A percentile compares a stretch with the other conserved stretches of the same genome.
These are phyloP conservation scores for Rickenella mellea DNA, from an alignment of 768 basidiomycete species.

Conservation along the genomic window DNA sequence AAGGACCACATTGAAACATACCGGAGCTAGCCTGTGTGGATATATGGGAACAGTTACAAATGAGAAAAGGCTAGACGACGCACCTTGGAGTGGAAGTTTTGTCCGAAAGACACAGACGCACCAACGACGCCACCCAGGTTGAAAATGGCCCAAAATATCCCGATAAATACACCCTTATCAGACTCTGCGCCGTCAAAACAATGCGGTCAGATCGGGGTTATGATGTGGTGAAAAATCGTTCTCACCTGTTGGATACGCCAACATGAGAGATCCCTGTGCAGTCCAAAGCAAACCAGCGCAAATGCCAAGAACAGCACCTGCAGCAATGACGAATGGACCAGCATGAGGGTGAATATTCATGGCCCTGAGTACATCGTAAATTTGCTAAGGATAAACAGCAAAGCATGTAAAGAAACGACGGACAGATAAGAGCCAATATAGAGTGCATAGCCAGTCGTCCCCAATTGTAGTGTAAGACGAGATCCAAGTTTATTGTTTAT, in stretches of 20 bases:
- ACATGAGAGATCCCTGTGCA: conserved; percentile 77
- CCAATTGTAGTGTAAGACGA: conserved; percentile 60
- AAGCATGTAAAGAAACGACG: conserved; percentile 15
- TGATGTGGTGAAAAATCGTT: neutral
- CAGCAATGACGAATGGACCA: conserved; percentile 54
- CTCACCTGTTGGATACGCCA: conserved; percentile 61
- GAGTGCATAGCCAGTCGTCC: conserved; percentile 66
- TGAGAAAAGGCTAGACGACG: conserved; percentile 11
- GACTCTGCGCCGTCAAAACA: conserved; percentile 34
- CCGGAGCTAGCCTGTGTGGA: neutral
- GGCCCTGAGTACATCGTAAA: conserved; percentile 29
- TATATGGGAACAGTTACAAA: too few relatives aligned
- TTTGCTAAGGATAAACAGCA: neutral
- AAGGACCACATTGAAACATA: too few relatives aligned
- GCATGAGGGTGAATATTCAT: conserved; percentile 60
- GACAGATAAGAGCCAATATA: conserved; percentile 70
- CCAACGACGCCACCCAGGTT: conserved; percentile 77
- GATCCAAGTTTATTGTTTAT: conserved; percentile 79
- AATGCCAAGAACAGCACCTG: conserved; percentile 66
- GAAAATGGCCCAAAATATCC: conserved; percentile 79
- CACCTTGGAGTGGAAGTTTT: conserved; percentile 58
- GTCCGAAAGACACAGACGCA: conserved; percentile 61
- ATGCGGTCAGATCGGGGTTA: neutral
- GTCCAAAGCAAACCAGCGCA: conserved; percentile 73
- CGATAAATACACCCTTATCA: conserved; percentile 71